phyloP scores from a whole-genome alignment of 2,329 filamentous ascomycete species.

The Hansfordia pulvinata region DNA sequence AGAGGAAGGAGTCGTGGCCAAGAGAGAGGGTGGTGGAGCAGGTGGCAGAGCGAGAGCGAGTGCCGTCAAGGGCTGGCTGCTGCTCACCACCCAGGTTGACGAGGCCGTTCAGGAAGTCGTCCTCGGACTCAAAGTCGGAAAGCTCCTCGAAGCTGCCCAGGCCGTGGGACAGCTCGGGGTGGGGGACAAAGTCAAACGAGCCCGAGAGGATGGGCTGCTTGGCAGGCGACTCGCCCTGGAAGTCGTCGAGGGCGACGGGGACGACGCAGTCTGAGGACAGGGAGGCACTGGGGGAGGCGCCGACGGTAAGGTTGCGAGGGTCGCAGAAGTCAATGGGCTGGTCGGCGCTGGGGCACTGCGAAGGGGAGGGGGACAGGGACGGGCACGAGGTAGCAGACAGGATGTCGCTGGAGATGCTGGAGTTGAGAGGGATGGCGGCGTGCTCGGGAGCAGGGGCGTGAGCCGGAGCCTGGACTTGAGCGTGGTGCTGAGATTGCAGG shows the following conservation, averaged over 20 bases:
- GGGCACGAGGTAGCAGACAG: constrained; percentile 66
- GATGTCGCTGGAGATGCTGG: constrained; percentile 52
- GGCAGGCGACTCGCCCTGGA: constrained; percentile 34
- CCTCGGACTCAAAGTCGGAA: constrained; percentile 82
- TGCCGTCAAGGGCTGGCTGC: constrained; percentile 43
- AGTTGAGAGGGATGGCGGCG: constrained; percentile 45
- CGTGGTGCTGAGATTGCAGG: constrained; percentile 6
- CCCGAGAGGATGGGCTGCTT: constrained; percentile 30
- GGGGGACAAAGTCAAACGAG: constrained; percentile 41
- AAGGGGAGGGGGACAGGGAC: constrained; percentile 77
- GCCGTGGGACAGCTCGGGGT: constrained; percentile 34
- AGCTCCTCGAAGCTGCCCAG: constrained; percentile 72
- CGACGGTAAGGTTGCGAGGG: constrained; percentile 74
- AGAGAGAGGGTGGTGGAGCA: constrained; percentile 54
- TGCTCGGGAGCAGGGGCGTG: constrained; percentile 24
- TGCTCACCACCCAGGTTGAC: constrained; percentile 54
- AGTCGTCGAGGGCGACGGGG: constrained; percentile 50
- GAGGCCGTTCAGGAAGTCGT: constrained; percentile 67
- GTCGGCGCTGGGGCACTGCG: constrained; percentile 67
- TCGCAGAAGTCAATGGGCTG: constrained; percentile 79
- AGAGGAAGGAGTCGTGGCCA: constrained; percentile 66
- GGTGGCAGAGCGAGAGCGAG: constrained; percentile 56
- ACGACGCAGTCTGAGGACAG: constrained; percentile 49
- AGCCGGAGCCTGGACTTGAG: too few relatives aligned
- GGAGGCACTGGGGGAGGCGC: constrained; percentile 33